Conservation (phyloP, 257 asterid species). For the Nicotiana obtusifolia region DNA sequence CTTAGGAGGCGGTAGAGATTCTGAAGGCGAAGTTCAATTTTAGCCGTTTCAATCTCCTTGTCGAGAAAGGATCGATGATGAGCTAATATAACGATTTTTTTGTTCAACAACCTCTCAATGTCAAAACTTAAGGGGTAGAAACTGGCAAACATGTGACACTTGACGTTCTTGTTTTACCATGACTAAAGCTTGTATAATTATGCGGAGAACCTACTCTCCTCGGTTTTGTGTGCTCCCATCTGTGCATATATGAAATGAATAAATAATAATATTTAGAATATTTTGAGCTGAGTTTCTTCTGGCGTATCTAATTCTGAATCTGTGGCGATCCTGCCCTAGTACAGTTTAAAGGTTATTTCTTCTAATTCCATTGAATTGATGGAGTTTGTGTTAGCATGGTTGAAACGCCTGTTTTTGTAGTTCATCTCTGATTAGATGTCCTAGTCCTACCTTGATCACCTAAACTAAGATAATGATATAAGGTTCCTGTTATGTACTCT, state of each 20-base stretch:
- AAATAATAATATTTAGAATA: not conserved
- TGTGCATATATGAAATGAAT: not conserved
- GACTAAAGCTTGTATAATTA: not conserved
- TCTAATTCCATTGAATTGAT: not conserved
- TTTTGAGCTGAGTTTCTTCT: not conserved
- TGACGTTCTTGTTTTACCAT: not conserved
- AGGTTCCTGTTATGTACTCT: not conserved
- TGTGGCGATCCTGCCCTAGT: not conserved
- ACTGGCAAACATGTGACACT: not conserved
- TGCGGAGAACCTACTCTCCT: not conserved
- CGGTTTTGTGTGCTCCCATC: not conserved
- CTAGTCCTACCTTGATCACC: slow-evolving; percentile 1
- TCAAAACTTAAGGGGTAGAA: not conserved
- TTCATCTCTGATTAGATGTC: not conserved
- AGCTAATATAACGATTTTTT: not conserved
- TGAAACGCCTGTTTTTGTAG: not conserved
- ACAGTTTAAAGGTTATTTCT: not conserved
- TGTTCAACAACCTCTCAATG: not conserved
- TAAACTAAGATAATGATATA: not conserved
- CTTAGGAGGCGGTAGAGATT: not conserved
- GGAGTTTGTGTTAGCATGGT: slow-evolving; percentile 1
- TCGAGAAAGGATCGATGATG: not conserved
- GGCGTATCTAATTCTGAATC: not conserved
- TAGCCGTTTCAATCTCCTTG: not conserved
- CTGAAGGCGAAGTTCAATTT: not conserved